A percentile compares a stretch with the other conserved stretches of the same genome.
These are phyloP conservation scores for Madurella fahalii DNA, from an alignment of 2,329 filamentous ascomycete species.

Conservation along the genomic window DNA sequence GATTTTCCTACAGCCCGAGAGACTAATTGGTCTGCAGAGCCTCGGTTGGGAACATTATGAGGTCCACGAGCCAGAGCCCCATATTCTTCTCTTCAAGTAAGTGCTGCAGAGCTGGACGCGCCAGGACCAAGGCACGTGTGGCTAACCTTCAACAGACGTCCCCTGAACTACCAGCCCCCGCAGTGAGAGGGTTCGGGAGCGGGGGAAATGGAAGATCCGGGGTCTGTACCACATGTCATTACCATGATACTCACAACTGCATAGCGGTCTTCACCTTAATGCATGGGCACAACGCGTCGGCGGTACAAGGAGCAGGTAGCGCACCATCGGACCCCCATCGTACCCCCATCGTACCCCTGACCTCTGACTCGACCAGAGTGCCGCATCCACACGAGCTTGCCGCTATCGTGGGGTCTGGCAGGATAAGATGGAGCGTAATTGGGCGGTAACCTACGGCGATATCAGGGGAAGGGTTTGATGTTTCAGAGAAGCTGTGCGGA, in stretches of 20 bases:
- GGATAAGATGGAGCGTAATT: background rate
- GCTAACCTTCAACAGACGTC: conserved; percentile 54
- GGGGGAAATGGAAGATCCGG: conserved; percentile 12
- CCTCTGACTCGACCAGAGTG: background rate
- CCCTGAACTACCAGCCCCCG: conserved; percentile 78
- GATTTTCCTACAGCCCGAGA: background rate
- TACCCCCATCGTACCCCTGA: background rate
- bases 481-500: background rate
- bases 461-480: background rate
- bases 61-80: conserved; percentile 96
- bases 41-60: conserved; percentile 99
- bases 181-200: conserved; percentile 25
- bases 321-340: background rate
- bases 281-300: conserved; percentile 16
- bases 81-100: conserved; percentile 98
- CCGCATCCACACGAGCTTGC: background rate
- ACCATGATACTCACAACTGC: conserved; percentile 26
- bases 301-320: conserved; percentile 1
- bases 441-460: background rate
- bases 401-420: background rate
- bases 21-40: conserved; percentile 56
- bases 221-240: conserved; percentile 28
- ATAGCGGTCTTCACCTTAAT: conserved; percentile 25
- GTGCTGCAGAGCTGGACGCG: conserved; percentile 32
- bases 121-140: background rate